Base-by-base conservation (phyloP, 495 filamentous ascomycete genomes). In the Penicillium egyptiacum region DNA sequence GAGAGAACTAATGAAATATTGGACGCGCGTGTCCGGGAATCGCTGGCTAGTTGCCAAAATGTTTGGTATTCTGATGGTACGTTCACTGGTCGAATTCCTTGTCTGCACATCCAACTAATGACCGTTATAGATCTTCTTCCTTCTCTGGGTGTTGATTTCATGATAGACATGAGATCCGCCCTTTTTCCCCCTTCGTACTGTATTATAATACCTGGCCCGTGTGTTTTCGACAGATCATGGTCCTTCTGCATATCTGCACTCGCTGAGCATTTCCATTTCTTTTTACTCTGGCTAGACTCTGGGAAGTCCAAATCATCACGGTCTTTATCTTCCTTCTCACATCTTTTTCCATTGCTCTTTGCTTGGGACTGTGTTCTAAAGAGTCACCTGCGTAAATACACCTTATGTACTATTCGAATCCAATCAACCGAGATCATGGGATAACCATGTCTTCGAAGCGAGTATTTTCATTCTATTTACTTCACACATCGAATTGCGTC, bases 11-110 rank as follows among this genome's bases (percentile, higher is more conserved):
- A 83, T 98, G 79, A 97, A 97, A 67, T 98, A 98, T 75, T 98
- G 95, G 94, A 87, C 83, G 11, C 81, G 92, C 23, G 92, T 98
- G 11, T 91, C 88, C 20, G 89, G 91, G 25, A 98, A 98, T 78
- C 82, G 94, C 64, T 98, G 95, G 94, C 75, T 98, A 46, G 85
- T 98, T 51, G 95, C 92, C 16, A 97, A 98, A 82, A 98, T 98
- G 95, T 96, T 98, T 83, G 94, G 94, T 53, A 89, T 89, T 64
- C 67, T 88, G 63, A 88, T 88, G 85, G 82, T 88, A 64, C 61
- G 76, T 72, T 25, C 25, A 9, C 8, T 35, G 56, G 4, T n/a
- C 33, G 26, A 22, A 14, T 39, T 9, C 35, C 35, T 45, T 26
- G 23, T 12, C n/a, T 4, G 23, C 4, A 30, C 10, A 40, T 1